Evolutionary conservation across 805 yeast species (phyloP), one percentile per base, ranked within the genome.

Genomic region (Saturnispora kantuleensis): DNA sequence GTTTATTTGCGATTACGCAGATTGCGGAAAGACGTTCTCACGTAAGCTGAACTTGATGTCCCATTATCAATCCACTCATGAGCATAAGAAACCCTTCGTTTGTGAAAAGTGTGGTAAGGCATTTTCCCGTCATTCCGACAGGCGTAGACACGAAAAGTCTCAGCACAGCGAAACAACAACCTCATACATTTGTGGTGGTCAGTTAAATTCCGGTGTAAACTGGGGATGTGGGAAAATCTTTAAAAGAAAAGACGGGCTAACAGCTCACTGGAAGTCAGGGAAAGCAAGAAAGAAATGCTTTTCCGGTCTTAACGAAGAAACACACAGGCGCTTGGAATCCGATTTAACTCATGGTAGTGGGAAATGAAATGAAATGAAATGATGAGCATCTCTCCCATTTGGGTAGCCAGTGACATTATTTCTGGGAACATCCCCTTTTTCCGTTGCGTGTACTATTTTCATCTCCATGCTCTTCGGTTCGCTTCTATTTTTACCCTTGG

Each of bases 161-260:
- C 65, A 61, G 48, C 66, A 63, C 48, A 52, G 50, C n/a, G 42
- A 42, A 12, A 44, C 46, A 6, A 47, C 53, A 1, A 55, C 56
- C 1, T 59, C 26, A 21, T 21, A 44, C 42, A 49, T 58, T 9
- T 63, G 67, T 47, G 60, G 58, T 8, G 67, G 66, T 1, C 44
- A 53, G 11, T 41, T 51, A 21, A 54, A 56, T 21, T 53, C 49
- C 32, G 67, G 65, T 21, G 50, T 52, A 15, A 47, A 45, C 16
- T 63, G 67, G 67, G 67, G 67, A 4, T 63, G 67, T 44, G 63
- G 64, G 18, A 63, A 60, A 47, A 47, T 46, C n/a, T 63, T 63
- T 41, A 60, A 60, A 43, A 48, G 67, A 13, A 62, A 61, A 42
- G 67, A 63, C 44, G 67, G 67, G 1, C 50, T 63, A 21, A 48